Base-by-base conservation (phyloP, 371 early-diverging fungal species). In the Mortierella sp. region DNA sequence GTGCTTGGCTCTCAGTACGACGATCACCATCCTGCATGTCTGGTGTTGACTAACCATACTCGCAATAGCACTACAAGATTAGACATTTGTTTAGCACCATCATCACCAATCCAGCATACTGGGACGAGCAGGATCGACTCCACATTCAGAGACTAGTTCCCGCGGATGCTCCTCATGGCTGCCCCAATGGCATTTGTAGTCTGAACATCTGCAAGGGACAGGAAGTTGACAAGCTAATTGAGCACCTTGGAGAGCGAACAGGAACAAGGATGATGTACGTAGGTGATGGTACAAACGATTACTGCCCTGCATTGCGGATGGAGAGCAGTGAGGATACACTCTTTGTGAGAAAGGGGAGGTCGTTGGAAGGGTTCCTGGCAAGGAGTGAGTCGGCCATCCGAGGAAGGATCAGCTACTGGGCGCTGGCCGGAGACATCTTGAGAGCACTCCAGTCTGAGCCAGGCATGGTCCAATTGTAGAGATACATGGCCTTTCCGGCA, bases 171-270 rank as follows among this genome's bases (percentile, higher is more conserved):
- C 66, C 67, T 13, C 76, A 74, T 24, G 54, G 60, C 27, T 74
- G 76, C 24, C 52, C 64, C 10, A 43, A 52, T 2, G 68, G 68
- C 3, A 34, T 58, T 7, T 74, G 76, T 29, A 63, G 67, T 22
- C 25, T 68, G 27, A 74, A 74, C 17, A 67, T 74, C 28, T 74
- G 76, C 25, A 74, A 74, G 28, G 76, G 76, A 1, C 63, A 74
- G 7, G 68, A 74, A 13, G 25, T 74, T 21, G 76, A 74, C 50
- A 54, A 50, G 28, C 49, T 71, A 7, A 21, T 69, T 22, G 7
- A 14, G n/a, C 28, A 40, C 22, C 40, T 54, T n/a, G 37, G 49
- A n/a, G 17, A 34, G 16, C 21, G 7, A 25, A 1, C 31, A 48
- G 19, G 17, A 17, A 13, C 40, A 28, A 57, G 54, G 50, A 63